Evolutionary conservation across 1,284 basidiomycete species (phyloP), one percentile per base, ranked within the genome.

Genomic region (Microbotryum violaceum): DNA sequence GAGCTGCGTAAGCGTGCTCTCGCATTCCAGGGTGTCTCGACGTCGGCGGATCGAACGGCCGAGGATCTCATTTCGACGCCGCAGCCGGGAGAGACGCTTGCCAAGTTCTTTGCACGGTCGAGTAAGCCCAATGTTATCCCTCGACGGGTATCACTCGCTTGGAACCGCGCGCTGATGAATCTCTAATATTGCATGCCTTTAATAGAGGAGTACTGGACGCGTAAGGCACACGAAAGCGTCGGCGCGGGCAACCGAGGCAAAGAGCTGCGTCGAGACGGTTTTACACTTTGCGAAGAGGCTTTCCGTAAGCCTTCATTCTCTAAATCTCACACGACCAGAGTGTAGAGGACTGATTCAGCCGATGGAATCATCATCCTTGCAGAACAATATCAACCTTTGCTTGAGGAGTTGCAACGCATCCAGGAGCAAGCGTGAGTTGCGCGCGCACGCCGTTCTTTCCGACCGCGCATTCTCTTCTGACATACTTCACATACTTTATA

Each of bases 61-160:
- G 88, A 90, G 70, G 90, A 92, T 66, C 75, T 83, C 0, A 73
- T 90, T 49, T 87, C 86, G 62, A 93, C 91, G 0, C 92, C 92
- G 0, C 79, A 87, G 7, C 89, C 91, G 0, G 89, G 90, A n/a
- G 92, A 96, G 74, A 89, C 86, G 0, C 76, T 94, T 8, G 85
- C 88, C 0, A 80, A 82, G 74, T 94, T 94, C 75, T 96, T 92
- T 72, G 83, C 86, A 14, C 83, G 91, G 7, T 86, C 86, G 6
- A 81, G 86, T 84, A 73, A 70, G 83, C 18, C 56, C 21, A 55
- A 14, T 21, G 2, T 8, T 18, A 9, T 6, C 21, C 3, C 6
- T 46, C 18, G 27, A 23, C n/a, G 47, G 21, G 12, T 18, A 8
- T 14, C 8, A 6, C 10, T 23, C 16, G 4, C 4, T 21, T 21